Evolutionary conservation across 257 asterid genomes (phyloP).

Genomic region (Pogostemon cablin): DNA sequence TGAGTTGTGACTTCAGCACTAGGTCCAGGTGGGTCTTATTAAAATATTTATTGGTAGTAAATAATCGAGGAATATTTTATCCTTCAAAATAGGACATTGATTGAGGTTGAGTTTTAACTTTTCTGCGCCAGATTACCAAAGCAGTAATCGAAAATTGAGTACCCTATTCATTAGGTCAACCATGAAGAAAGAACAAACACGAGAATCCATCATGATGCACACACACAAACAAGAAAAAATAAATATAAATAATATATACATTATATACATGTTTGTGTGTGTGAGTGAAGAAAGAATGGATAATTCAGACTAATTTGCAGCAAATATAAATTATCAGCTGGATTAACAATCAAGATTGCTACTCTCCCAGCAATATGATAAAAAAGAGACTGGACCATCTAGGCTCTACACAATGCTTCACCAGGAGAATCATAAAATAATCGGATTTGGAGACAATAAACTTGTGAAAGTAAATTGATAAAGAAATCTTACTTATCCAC

Average conservation of each 20-base stretch:
- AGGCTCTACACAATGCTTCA: neutral
- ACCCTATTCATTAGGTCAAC: neutral
- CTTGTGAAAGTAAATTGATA: too few species aligned
- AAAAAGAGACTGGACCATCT: neutral
- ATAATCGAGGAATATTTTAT: too few species aligned
- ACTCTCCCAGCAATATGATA: neutral
- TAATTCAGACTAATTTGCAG: neutral
- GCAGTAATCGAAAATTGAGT: too few species aligned
- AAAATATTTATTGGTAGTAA: too few species aligned
- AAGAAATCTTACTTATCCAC: neutral
- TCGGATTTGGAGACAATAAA: neutral
- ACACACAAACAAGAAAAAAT: neutral
- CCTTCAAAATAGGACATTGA: too few species aligned
- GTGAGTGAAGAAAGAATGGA: neutral
- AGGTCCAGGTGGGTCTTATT: too few species aligned
- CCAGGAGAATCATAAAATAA: neutral
- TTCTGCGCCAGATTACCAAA: too few species aligned
- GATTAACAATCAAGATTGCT: neutral
- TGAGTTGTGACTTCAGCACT: too few species aligned
- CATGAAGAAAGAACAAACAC: neutral
- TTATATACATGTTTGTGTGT: neutral
- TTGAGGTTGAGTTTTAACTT: too few species aligned
- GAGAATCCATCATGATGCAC: neutral
- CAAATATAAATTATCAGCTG: conserved; percentile 3
- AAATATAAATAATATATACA: neutral